Conservation (phyloP, 768 basidiomycete genomes). For the Bullera alba region DNA sequence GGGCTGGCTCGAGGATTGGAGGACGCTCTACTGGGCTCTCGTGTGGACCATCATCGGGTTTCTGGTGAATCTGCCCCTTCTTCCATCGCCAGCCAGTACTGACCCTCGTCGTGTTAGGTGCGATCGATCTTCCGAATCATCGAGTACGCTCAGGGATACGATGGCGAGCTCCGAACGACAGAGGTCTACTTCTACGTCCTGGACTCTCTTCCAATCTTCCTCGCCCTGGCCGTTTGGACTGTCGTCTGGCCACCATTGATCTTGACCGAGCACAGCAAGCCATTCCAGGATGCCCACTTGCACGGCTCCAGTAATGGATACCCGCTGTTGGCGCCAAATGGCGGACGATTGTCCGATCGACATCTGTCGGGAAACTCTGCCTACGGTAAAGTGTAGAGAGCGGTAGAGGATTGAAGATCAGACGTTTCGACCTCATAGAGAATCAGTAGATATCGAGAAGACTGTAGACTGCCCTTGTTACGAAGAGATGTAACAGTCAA, state of each 20-base stretch:
- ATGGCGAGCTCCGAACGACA: constrained; percentile 55
- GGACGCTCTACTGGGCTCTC: constrained; percentile 52
- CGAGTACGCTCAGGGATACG: constrained; percentile 61
- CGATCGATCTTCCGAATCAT: constrained; percentile 58
- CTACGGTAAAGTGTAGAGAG: no score
- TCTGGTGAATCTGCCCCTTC: constrained; percentile 50
- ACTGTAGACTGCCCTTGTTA: no score
- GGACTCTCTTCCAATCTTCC: constrained; percentile 60
- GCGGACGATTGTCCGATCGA: no score
- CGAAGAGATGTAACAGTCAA: no score
- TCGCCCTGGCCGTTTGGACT: constrained; percentile 57
- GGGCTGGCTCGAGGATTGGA: constrained; percentile 51
- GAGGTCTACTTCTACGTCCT: constrained; percentile 63
- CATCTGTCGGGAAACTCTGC: no score
- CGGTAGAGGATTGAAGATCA: no score
- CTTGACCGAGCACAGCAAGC: background rate
- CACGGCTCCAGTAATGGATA: no score
- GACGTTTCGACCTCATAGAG: no score
- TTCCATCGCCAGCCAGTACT: background rate
- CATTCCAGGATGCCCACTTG: background rate
- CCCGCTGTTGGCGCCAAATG: no score
- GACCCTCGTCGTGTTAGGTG: constrained; percentile 39
- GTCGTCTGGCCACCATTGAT: constrained; percentile 58
- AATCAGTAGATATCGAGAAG: no score
- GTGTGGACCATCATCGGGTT: constrained; percentile 58